These are phyloP conservation scores for Phaeomoniella chlamydospora DNA, from an alignment of 2,329 filamentous ascomycete species.

Conservation along the genomic window DNA sequence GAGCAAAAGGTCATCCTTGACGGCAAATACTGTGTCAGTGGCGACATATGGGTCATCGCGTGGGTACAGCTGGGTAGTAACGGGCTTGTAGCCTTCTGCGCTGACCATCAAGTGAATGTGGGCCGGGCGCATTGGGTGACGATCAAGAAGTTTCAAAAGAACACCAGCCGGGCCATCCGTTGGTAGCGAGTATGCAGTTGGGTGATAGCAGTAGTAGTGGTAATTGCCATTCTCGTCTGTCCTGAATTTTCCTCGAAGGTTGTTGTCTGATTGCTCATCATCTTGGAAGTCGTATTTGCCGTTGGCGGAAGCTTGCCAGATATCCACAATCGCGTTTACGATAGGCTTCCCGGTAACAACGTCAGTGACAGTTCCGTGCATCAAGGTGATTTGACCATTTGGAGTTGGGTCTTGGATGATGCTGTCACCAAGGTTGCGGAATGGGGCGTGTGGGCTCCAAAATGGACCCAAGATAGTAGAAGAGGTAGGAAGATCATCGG, in stretches of 20 bases:
- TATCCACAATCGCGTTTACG: conserved; percentile 55
- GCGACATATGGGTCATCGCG: conserved; percentile 41
- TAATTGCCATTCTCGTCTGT: conserved; percentile 56
- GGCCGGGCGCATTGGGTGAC: conserved; percentile 46
- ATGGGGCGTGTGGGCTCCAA: conserved; percentile 62
- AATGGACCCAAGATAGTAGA: conserved; percentile 65
- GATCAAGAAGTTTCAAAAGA: conserved; percentile 38
- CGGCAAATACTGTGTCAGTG: conserved; percentile 47
- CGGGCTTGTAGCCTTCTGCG: conserved; percentile 39
- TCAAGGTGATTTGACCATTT: conserved; percentile 45
- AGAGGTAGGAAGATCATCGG: conserved; percentile 51
- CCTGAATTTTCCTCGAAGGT: conserved; percentile 62
- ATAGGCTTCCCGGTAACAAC: conserved; percentile 53
- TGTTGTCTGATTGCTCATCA: conserved; percentile 55
- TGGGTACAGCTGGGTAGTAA: conserved; percentile 45
- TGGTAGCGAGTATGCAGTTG: conserved; percentile 58
- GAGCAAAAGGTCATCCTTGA: conserved; percentile 45
- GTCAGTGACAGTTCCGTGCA: conserved; percentile 56
- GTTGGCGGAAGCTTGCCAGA: conserved; percentile 65
- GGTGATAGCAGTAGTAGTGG: conserved; percentile 61
- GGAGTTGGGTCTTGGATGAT: conserved; percentile 49
- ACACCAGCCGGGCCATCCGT: conserved; percentile 45
- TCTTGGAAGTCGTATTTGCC: conserved; percentile 66
- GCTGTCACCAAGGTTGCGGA: conserved; percentile 50
- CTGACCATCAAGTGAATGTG: conserved; percentile 46